phyloP scores from a whole-genome alignment of 2,329 filamentous ascomycete genomes.

The Penicillium sp. region DNA sequence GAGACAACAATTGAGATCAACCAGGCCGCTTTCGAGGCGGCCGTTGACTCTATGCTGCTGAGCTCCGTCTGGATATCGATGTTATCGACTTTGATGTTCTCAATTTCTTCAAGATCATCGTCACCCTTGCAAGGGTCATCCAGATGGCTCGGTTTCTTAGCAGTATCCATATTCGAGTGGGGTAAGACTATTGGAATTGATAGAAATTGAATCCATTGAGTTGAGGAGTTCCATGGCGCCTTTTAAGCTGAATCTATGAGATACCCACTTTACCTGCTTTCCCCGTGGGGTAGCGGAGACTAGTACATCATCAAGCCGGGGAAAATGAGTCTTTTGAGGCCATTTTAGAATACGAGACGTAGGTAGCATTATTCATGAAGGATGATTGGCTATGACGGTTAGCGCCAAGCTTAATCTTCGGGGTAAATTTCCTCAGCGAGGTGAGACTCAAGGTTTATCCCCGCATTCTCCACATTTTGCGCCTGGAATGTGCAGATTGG shows the following conservation, averaged over 20 bases:
- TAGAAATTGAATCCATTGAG: background rate
- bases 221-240: background rate
- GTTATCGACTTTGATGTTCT: slow-evolving; percentile 1
- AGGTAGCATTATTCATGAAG: background rate
- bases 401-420: background rate
- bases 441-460: background rate
- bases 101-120: slow-evolving; percentile 10
- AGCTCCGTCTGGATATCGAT: slow-evolving; percentile 4
- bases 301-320: background rate
- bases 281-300: background rate
- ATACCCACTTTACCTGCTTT: background rate
- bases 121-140: background rate
- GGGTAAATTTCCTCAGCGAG: background rate
- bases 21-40: slow-evolving; percentile 14
- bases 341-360: background rate
- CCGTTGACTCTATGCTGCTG: slow-evolving; percentile 10
- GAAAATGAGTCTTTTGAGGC: background rate
- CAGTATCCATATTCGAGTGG: background rate
- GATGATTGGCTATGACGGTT: background rate
- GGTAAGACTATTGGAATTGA: background rate
- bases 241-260: background rate
- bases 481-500: no score
- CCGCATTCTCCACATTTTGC: background rate
- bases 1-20: slow-evolving; percentile 15
- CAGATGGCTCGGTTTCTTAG: background rate